Percentiles rank a stretch among this genome's conserved stretches.
Evolutionary conservation across 2,329 filamentous ascomycete genomes (phyloP).

Genomic region (Aspergillus sp.): DNA sequence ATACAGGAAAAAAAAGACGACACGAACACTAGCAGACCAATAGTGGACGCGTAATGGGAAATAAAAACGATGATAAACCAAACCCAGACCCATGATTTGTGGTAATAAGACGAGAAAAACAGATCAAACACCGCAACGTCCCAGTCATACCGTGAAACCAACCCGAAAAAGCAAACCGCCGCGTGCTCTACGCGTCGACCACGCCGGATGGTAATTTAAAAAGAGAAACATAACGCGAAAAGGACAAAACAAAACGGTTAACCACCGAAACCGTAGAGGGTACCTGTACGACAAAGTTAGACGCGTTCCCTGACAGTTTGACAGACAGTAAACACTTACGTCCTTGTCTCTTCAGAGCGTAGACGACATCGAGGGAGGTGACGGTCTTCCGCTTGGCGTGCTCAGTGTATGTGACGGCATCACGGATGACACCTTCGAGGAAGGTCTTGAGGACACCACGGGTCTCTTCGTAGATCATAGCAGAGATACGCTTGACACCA

Average conservation of each 20-base stretch:
- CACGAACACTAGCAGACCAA: slow-evolving; percentile 33
- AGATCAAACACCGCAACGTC: slow-evolving; percentile 39
- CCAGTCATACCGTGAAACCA: slow-evolving; percentile 37
- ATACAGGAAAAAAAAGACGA: slow-evolving; percentile 34
- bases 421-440: slow-evolving; percentile 72
- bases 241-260: slow-evolving; percentile 43
- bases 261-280: slow-evolving; percentile 85
- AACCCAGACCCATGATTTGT: slow-evolving; percentile 37
- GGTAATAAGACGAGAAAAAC: slow-evolving; percentile 16
- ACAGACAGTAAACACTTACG: slow-evolving; percentile 28
- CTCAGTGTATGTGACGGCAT: slow-evolving; percentile 73
- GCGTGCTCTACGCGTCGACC: slow-evolving; percentile 26
- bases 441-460: slow-evolving; percentile 76
- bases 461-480: slow-evolving; percentile 83
- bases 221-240: slow-evolving; percentile 5
- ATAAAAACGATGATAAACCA: slow-evolving; percentile 33
- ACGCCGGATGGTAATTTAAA: slow-evolving; percentile 22
- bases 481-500: slow-evolving; percentile 99
- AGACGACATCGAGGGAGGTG: slow-evolving; percentile 54
- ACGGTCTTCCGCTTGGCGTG: slow-evolving; percentile 63
- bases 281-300: slow-evolving; percentile 35
- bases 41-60: slow-evolving; percentile 34
- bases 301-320: background rate
- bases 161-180: slow-evolving; percentile 32
- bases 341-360: slow-evolving; percentile 56